A percentile compares a stretch with the other conserved stretches of the same genome.
Evolutionary conservation across 306 rosid genomes (phyloP).

Genomic region (Fagus sylvatica): DNA sequence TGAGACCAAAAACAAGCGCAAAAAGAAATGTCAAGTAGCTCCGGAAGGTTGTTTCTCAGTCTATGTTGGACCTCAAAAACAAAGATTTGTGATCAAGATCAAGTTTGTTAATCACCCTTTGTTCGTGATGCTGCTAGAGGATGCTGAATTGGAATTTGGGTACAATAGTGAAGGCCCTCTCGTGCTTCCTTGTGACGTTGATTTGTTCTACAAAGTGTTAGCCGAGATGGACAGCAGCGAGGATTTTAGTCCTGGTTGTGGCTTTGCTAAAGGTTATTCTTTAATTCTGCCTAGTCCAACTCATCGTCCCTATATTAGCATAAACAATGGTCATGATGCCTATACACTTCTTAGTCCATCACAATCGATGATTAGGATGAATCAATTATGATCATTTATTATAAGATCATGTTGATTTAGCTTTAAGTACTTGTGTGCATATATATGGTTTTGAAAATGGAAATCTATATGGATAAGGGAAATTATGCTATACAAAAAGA

Average conservation of each 20-base stretch:
- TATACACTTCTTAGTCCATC: background rate
- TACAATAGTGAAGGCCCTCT: conserved; percentile 58
- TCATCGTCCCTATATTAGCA: background rate
- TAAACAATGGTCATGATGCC: background rate
- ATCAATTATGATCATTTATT: background rate
- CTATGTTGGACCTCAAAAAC: conserved; percentile 56
- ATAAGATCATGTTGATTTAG: background rate
- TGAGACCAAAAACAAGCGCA: background rate
- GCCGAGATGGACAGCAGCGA: conserved; percentile 43
- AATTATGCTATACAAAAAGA: no score
- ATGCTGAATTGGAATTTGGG: conserved; percentile 66
- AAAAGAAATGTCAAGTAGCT: conserved; percentile 14
- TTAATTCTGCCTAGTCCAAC: background rate
- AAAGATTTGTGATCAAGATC: conserved; percentile 50
- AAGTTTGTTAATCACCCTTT: conserved; percentile 54
- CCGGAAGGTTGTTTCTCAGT: conserved; percentile 58
- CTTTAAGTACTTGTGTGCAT: background rate
- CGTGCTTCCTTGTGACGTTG: conserved; percentile 72
- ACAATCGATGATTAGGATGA: background rate
- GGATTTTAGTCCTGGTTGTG: background rate
- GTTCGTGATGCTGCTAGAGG: conserved; percentile 61
- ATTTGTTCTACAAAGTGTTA: conserved; percentile 53
- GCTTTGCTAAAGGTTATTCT: background rate
- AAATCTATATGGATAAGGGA: no score
- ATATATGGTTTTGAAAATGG: no score